phyloP scores from a whole-genome alignment of 306 rosid species.

The Glycine tomentella region DNA sequence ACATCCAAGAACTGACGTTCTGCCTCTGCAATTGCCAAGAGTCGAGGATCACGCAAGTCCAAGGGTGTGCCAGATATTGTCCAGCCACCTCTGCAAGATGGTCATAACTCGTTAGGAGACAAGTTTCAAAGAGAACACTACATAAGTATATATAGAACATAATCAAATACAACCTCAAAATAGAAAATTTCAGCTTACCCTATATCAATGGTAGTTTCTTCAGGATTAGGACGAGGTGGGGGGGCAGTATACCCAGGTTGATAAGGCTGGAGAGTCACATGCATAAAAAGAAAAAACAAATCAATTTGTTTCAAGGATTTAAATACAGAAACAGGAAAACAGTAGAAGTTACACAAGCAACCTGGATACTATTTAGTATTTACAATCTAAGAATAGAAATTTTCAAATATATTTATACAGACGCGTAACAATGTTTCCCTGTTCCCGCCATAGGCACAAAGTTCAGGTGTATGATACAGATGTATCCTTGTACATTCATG shows the following conservation, averaged over 20 bases:
- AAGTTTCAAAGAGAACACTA: not conserved
- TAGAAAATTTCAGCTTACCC: conserved; percentile 62
- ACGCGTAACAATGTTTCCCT: not conserved
- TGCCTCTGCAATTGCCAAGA: conserved; percentile 96
- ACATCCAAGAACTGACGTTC: conserved; percentile 88
- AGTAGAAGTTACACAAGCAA: too few relatives aligned
- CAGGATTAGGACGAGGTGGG: conserved; percentile 77
- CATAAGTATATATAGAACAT: not conserved
- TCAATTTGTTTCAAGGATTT: conserved; percentile 7
- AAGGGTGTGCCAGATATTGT: conserved; percentile 95
- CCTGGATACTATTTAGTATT: too few relatives aligned
- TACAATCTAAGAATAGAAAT: not conserved
- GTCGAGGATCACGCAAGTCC: conserved; percentile 94
- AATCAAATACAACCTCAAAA: not conserved
- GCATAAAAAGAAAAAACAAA: not conserved
- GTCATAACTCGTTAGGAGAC: conserved; percentile 14
- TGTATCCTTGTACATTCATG: not conserved
- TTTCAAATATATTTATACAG: conserved; percentile 1
- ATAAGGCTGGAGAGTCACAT: conserved; percentile 67
- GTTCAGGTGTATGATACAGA: not conserved
- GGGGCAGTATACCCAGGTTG: conserved; percentile 88
- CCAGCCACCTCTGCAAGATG: conserved; percentile 81
- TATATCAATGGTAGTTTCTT: conserved; percentile 90
- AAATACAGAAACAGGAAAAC: not conserved
- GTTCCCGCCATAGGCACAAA: not conserved